Evolutionary conservation across 306 rosid genomes (phyloP).

Genomic region (Adenanthera pavonina): DNA sequence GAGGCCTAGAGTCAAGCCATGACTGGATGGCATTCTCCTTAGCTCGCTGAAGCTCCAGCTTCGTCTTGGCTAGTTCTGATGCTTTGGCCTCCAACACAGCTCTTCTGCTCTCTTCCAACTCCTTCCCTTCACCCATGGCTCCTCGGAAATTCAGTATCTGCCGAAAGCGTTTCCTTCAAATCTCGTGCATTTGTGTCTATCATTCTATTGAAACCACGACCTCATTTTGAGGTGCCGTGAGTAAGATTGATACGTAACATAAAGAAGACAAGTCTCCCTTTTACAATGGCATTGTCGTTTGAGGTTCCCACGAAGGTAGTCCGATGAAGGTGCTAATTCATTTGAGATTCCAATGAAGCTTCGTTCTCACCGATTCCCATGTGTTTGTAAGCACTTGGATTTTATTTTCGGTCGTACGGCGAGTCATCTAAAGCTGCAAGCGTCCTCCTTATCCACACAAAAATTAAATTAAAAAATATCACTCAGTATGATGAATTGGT

Average conservation of each 20-base stretch:
- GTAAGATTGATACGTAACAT: not conserved
- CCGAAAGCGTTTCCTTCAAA: not conserved
- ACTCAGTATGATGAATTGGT: not conserved
- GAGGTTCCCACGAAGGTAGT: not conserved
- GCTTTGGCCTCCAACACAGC: slow-evolving; percentile 35
- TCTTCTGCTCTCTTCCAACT: slow-evolving; percentile 32
- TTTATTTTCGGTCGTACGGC: not conserved
- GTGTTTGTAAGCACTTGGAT: not conserved
- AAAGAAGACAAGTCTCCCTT: not conserved
- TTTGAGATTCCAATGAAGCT: slow-evolving; percentile 17
- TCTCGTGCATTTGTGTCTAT: not conserved
- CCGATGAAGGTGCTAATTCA: not conserved
- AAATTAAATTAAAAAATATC: no score
- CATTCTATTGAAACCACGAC: not conserved
- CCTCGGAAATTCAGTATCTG: not conserved
- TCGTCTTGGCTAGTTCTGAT: slow-evolving; percentile 49
- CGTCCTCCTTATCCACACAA: no score
- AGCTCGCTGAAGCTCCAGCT: slow-evolving; percentile 50
- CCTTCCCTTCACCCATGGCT: slow-evolving; percentile 2
- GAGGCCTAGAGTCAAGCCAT: slow-evolving; percentile 72
- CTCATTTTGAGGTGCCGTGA: not conserved
- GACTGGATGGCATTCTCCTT: slow-evolving; percentile 57
- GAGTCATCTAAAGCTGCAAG: not conserved
- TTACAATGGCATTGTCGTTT: not conserved
- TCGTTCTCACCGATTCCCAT: not conserved